Percentiles rank a stretch among this genome's conserved stretches.
Conservation (phyloP, 176 grass and related monocot species). For the Saccharum officinarum region DNA sequence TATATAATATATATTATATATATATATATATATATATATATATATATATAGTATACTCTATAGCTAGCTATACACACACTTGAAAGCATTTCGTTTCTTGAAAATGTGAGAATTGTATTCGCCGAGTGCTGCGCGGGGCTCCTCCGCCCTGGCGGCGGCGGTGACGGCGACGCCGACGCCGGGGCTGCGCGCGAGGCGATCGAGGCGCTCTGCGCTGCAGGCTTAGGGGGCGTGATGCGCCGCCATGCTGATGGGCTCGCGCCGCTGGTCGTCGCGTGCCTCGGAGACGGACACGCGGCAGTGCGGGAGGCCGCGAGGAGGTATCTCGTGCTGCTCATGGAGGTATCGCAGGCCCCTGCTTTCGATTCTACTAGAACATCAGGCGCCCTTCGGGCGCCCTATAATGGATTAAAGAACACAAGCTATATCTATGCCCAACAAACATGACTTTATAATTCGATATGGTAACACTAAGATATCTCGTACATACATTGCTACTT, state of each 20-base stretch:
- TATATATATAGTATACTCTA: no score
- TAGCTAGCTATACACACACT: no score
- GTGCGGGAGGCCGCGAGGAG: slow-evolving; percentile 70
- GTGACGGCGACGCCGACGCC: neutral
- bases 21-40: no score
- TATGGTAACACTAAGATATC: no score
- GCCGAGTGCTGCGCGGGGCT: slow-evolving; percentile 47
- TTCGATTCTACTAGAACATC: neutral
- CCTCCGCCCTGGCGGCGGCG: slow-evolving; percentile 24
- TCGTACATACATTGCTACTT: no score
- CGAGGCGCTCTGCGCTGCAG: slow-evolving; percentile 39
- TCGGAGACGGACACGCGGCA: slow-evolving; percentile 54
- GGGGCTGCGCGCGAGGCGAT: slow-evolving; percentile 41
- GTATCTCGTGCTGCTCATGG: slow-evolving; percentile 68
- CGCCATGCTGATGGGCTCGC: slow-evolving; percentile 44
- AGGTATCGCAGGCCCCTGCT: slow-evolving; percentile 29
- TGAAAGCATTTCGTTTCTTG: no score
- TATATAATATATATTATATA: no score
- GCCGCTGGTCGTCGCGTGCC: slow-evolving; percentile 48
- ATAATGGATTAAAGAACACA: no score
- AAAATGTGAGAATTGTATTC: no score
- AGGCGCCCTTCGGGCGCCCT: no score
- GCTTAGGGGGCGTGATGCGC: slow-evolving; percentile 35
- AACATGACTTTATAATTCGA: no score
- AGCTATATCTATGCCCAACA: no score